Evolutionary conservation across 768 basidiomycete species (phyloP).

Genomic region (Serendipita sp.): DNA sequence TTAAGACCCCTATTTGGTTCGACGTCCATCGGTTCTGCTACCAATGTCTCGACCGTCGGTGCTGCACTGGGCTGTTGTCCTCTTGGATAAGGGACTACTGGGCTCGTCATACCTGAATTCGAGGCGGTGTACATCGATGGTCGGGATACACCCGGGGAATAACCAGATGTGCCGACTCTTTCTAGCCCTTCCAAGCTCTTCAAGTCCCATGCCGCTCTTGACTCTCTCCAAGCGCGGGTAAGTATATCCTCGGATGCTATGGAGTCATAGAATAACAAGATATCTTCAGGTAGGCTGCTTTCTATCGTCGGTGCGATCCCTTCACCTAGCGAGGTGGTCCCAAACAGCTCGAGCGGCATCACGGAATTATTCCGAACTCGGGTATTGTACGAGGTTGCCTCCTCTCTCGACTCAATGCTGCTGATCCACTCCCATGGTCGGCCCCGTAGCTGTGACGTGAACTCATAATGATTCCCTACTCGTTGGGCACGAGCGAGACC

Average conservation of each 20-base stretch:
- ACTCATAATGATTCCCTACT: background rate
- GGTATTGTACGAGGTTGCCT: background rate
- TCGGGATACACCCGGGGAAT: background rate
- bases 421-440: background rate
- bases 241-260: background rate
- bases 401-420: background rate
- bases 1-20: background rate
- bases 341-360: conserved; percentile 4
- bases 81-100: background rate
- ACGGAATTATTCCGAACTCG: background rate
- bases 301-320: background rate
- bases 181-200: background rate
- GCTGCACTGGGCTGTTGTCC: background rate
- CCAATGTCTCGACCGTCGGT: background rate
- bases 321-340: background rate
- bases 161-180: background rate
- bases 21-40: background rate
- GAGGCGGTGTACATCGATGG: background rate
- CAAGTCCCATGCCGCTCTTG: background rate
- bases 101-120: background rate
- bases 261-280: background rate
- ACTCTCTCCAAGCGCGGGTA: background rate
- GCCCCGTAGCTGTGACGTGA: background rate
- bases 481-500: background rate
- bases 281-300: background rate